Evolutionary conservation across 2,329 filamentous ascomycete species (phyloP).

Genomic region (Tricladium varicosporioides): DNA sequence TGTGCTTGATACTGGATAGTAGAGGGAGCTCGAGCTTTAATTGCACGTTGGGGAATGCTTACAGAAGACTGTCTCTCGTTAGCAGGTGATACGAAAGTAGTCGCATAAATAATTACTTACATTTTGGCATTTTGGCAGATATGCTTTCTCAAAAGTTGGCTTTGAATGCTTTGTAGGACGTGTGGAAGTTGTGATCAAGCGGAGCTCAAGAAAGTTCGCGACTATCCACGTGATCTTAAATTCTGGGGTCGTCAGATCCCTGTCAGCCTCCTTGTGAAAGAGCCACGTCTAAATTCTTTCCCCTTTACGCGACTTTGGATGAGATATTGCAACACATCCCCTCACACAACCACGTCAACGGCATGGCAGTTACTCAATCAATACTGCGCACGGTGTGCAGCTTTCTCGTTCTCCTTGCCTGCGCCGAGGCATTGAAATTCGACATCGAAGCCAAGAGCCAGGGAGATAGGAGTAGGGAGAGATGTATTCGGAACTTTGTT

Average conservation of each 20-base stretch:
- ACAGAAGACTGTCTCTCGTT: conserved; percentile 65
- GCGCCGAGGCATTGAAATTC: conserved; percentile 79
- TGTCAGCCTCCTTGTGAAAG: conserved; percentile 15
- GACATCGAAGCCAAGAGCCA: conserved; percentile 72
- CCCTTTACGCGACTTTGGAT: conserved; percentile 19
- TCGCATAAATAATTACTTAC: conserved; percentile 52
- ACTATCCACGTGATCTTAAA: conserved; percentile 16
- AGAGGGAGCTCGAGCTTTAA: conserved; percentile 5
- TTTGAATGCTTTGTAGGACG: background rate
- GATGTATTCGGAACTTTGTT: conserved; percentile 97
- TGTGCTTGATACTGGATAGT: conserved; percentile 8
- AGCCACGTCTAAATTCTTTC: conserved; percentile 26
- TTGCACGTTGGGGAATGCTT: conserved; percentile 37
- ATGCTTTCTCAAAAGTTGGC: background rate
- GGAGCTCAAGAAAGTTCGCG: conserved; percentile 10
- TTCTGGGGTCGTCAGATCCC: conserved; percentile 11
- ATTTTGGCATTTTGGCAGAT: conserved; percentile 74
- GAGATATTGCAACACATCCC: conserved; percentile 8
- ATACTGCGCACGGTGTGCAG: conserved; percentile 59
- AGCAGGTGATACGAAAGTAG: conserved; percentile 28
- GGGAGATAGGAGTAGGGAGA: conserved; percentile 66
- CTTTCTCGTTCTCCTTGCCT: conserved; percentile 53
- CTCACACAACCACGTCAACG: conserved; percentile 23
- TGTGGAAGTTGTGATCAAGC: background rate
- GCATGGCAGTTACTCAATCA: conserved; percentile 50